A percentile compares a stretch with the other conserved stretches of the same genome.
These are phyloP conservation scores for Mycosphaerelloides madeirae DNA, from an alignment of 2,329 filamentous ascomycete species.

Conservation along the genomic window DNA sequence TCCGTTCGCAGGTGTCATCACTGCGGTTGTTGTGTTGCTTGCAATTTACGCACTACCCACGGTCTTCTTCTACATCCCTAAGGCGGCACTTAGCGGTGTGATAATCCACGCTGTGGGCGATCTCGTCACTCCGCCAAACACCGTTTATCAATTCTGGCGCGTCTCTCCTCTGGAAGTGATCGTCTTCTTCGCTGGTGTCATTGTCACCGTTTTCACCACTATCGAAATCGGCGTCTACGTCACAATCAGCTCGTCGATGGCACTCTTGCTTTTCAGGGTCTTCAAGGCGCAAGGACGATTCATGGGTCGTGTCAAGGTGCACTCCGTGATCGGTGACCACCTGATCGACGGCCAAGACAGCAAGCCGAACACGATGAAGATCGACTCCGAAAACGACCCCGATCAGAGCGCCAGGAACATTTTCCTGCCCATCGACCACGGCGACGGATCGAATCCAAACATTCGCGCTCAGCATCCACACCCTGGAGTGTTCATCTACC, in stretches of 20 bases:
- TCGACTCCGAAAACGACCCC: slow-evolving; percentile 34
- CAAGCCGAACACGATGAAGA: slow-evolving; percentile 28
- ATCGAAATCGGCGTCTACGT: slow-evolving; percentile 94
- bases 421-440: slow-evolving; percentile 80
- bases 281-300: slow-evolving; percentile 79
- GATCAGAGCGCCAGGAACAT: slow-evolving; percentile 63
- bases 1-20: slow-evolving; percentile 84
- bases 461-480: slow-evolving; percentile 76
- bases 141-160: slow-evolving; percentile 90
- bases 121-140: slow-evolving; percentile 84
- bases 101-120: slow-evolving; percentile 96
- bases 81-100: slow-evolving; percentile 72
- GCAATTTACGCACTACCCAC: slow-evolving; percentile 84
- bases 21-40: slow-evolving; percentile 75
- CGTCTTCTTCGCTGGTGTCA: slow-evolving; percentile 88
- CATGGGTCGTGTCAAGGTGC: slow-evolving; percentile 75
- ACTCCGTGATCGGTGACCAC: slow-evolving; percentile 76
- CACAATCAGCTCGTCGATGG: slow-evolving; percentile 72
- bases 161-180: slow-evolving; percentile 85
- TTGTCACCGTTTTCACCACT: slow-evolving; percentile 79
- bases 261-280: slow-evolving; percentile 75
- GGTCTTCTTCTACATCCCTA: slow-evolving; percentile 92
- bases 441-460: slow-evolving; percentile 85
- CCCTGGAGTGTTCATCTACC: slow-evolving; percentile 92
- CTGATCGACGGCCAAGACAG: slow-evolving; percentile 59